Evolutionary conservation across 1,139 yeast genomes (phyloP).

Genomic region (Hyphopichia pseudoburtonii): DNA sequence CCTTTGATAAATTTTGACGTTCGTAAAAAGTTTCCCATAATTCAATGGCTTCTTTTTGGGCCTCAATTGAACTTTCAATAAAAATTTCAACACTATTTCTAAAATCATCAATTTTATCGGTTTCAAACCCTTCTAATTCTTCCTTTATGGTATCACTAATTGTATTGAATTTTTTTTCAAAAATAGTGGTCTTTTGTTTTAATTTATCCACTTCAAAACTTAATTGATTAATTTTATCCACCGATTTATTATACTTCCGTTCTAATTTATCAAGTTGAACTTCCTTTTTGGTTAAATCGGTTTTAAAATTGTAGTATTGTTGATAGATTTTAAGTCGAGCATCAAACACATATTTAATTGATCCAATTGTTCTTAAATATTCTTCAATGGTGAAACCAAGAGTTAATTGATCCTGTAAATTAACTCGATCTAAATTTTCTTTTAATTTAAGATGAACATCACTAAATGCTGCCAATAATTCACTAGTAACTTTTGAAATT

Average conservation of each 20-base stretch:
- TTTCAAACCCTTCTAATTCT: slow-evolving; percentile 71
- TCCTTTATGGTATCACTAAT: slow-evolving; percentile 64
- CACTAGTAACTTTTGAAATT: slow-evolving; percentile 65
- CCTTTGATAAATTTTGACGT: slow-evolving; percentile 32
- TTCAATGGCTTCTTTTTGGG: slow-evolving; percentile 93
- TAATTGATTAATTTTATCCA: slow-evolving; percentile 57
- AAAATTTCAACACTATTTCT: slow-evolving; percentile 88
- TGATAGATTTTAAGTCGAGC: slow-evolving; percentile 73
- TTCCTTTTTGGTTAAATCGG: slow-evolving; percentile 47
- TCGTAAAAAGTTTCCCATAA: slow-evolving; percentile 90
- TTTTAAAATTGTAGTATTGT: slow-evolving; percentile 49
- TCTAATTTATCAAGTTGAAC: slow-evolving; percentile 52
- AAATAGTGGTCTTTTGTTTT: slow-evolving; percentile 55
- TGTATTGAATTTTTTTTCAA: slow-evolving; percentile 58
- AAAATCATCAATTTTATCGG: slow-evolving; percentile 79
- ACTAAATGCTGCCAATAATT: slow-evolving; percentile 57
- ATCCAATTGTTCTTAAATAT: slow-evolving; percentile 74
- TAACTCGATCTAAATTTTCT: slow-evolving; percentile 75
- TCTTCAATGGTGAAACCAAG: slow-evolving; percentile 88
- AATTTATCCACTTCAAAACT: slow-evolving; percentile 59
- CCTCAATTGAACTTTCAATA: slow-evolving; percentile 86
- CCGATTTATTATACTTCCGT: slow-evolving; percentile 57
- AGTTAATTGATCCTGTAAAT: slow-evolving; percentile 83
- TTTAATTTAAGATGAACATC: slow-evolving; percentile 69
- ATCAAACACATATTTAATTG: slow-evolving; percentile 71